A percentile compares a stretch with the other conserved stretches of the same genome.
Evolutionary conservation across 1,284 basidiomycete genomes (phyloP).

Genomic region (Ustilago bromivora): DNA sequence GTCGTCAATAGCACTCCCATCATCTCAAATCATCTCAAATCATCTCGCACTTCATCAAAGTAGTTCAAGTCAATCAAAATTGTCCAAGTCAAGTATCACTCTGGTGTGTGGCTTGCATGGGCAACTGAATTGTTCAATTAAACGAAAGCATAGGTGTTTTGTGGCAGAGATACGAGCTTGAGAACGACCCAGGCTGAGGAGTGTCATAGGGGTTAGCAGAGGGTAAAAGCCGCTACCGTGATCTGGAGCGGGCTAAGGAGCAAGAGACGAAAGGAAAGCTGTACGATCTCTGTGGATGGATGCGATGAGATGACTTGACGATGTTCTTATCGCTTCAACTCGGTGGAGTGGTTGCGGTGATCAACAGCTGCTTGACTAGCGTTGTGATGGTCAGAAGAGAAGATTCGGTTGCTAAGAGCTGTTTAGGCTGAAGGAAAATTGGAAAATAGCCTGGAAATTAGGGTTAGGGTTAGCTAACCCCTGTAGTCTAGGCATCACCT

Average conservation of each 20-base stretch:
- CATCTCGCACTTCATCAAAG: background rate
- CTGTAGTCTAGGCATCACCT: too few species aligned
- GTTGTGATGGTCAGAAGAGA: background rate
- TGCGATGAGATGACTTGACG: background rate
- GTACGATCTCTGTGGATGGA: conserved; percentile 2
- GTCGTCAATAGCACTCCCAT: background rate
- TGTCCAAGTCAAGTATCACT: background rate
- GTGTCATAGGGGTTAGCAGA: conserved; percentile 34
- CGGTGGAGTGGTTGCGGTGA: background rate
- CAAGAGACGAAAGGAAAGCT: background rate
- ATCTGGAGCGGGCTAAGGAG: background rate
- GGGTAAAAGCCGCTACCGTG: conserved; percentile 9
- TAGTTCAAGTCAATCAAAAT: background rate
- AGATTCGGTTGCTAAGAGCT: background rate
- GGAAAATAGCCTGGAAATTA: too few species aligned
- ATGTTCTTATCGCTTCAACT: background rate
- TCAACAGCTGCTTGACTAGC: background rate
- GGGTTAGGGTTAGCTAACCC: too few species aligned
- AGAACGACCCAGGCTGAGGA: conserved; percentile 41
- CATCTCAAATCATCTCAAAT: background rate
- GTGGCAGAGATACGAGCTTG: conserved; percentile 41
- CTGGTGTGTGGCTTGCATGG: background rate
- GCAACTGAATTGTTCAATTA: conserved; percentile 10
- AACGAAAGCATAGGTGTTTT: background rate
- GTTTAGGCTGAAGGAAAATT: too few species aligned